Base-by-base conservation (phyloP, 768 basidiomycete species). In the Naganishia antarctica region DNA sequence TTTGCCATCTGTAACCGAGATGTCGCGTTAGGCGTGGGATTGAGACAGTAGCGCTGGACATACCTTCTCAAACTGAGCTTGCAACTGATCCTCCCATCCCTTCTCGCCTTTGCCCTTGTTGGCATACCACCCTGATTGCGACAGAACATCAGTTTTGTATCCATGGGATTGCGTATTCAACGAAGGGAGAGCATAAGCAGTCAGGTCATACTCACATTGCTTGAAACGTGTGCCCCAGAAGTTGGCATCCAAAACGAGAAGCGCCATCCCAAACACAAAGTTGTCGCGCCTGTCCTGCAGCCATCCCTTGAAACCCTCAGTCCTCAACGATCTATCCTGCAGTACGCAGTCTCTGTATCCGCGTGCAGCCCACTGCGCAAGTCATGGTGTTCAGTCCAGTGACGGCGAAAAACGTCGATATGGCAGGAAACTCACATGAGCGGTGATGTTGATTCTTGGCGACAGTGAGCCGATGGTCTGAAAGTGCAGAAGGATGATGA, bases 361-460 rank as follows among this genome's bases (percentile, higher is more conserved):
- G 31, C 53, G 43, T 23, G 43, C 50, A 11, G 63, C 63, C 63
- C 63, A 64, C 63, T 64, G 32, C 37, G 41, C 3, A 18, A 47
- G 7, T 6, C 23, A 45, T 32, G 32, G 21, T 43, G 18, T 37
- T 15, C n/a, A n/a, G n/a, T 18, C 11, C 40, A 37, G 15, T 25
- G 25, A 16, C 9, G 4, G 13, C 8, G n/a, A 12, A 3, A 37
- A 23, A 1, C 21, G 34, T 8, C 8, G 6, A 16, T 18, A 23
- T 18, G 40, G 2, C 1, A 21, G 26, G 25, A 16, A 68, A 90
- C 91, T 84, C 85, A 90, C 74, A 73, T 83, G 84, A 0, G 88
- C 91, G 0, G 88, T 90, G 60, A 93, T 88, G 76, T 90, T 91
- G 78, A 96, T 86, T 21, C 91, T 84, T 72, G 93, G 92, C 0